These are phyloP conservation scores for Amphirosellinia nigrospora DNA, from an alignment of 495 filamentous ascomycete species.

Conservation along the genomic window DNA sequence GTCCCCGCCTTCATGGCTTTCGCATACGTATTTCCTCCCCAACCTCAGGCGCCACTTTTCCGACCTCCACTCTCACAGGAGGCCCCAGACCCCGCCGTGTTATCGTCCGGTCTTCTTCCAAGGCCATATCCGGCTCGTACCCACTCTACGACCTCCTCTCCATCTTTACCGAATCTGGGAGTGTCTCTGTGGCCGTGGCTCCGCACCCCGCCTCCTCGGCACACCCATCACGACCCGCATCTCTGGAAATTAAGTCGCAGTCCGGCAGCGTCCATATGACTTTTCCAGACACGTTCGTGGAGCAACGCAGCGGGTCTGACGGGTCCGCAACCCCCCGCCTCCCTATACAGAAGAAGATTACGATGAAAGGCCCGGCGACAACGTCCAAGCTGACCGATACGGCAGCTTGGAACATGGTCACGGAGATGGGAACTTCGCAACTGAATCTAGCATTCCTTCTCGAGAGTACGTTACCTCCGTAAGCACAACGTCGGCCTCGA, in stretches of 20 bases:
- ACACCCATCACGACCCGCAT: background rate
- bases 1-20: background rate
- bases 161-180: background rate
- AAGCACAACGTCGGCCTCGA: background rate
- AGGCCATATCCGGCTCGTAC: background rate
- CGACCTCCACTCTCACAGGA: background rate
- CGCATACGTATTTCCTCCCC: background rate
- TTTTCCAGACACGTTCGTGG: background rate
- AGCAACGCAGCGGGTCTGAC: no score
- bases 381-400: background rate
- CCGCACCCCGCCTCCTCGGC: background rate
- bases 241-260: background rate
- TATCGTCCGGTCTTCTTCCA: background rate
- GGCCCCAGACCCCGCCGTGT: background rate
- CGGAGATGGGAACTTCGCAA: background rate
- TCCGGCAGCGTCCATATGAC: background rate
- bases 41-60: background rate
- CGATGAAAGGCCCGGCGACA: no score
- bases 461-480: slow-evolving; percentile 3
- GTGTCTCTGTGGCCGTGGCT: background rate
- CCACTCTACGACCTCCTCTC: slow-evolving; percentile 5
- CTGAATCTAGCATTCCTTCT: background rate
- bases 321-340: no score
- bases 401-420: background rate
- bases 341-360: no score